Conservation (phyloP, 1,139 yeast genomes). For the Yamadazyma spencermartinsiae region DNA sequence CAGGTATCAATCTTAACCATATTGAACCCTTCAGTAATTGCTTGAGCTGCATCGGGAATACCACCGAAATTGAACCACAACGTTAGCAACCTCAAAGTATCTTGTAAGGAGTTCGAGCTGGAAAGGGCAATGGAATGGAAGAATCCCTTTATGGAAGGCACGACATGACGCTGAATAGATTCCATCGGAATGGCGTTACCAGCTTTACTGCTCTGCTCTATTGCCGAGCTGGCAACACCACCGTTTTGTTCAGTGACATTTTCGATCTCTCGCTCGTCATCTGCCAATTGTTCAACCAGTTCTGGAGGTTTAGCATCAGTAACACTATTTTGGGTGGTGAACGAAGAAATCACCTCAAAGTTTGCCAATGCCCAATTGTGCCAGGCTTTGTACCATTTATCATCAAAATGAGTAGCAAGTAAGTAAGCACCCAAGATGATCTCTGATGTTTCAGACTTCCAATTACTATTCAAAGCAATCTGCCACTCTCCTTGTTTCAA, state of each 20-base stretch:
- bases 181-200: constrained; percentile 44
- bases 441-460: constrained; percentile 81
- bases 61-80: constrained; percentile 98
- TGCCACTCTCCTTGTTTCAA: constrained; percentile 99
- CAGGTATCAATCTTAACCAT: constrained; percentile 91
- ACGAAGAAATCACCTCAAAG: constrained; percentile 84
- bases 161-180: constrained; percentile 79
- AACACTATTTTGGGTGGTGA: constrained; percentile 40
- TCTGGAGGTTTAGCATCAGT: constrained; percentile 27
- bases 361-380: constrained; percentile 99
- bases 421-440: constrained; percentile 86
- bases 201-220: not conserved
- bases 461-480: constrained; percentile 70
- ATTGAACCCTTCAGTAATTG: constrained; percentile 87
- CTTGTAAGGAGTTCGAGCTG: constrained; percentile 84
- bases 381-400: constrained; percentile 98
- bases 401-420: constrained; percentile 92
- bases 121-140: constrained; percentile 93
- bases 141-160: constrained; percentile 93
- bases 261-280: constrained; percentile 14
- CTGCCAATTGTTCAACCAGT: constrained; percentile 23
- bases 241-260: constrained; percentile 6
- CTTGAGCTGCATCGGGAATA: constrained; percentile 83
- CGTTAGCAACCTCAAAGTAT: constrained; percentile 83
- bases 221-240: constrained; percentile 6